Conservation (phyloP, 2,329 filamentous ascomycete species). For the Allantophomopsis cytisporea region DNA sequence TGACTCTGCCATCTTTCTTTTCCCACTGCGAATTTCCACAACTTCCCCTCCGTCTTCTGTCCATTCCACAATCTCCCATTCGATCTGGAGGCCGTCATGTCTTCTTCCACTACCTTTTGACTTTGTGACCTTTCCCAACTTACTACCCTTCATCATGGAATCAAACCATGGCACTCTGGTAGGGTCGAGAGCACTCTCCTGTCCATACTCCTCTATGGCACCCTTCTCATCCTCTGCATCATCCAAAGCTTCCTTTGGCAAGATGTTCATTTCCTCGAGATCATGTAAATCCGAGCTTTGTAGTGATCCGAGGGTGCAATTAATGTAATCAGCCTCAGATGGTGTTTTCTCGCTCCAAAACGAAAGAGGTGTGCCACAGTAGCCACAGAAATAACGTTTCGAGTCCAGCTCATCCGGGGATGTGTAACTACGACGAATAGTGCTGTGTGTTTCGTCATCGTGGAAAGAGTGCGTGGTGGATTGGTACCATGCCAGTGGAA, state of each 20-base stretch:
- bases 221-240: conserved; percentile 15
- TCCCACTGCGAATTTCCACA: conserved; percentile 1
- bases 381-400: conserved; percentile 78
- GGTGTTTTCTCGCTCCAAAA: conserved; percentile 68
- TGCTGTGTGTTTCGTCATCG: conserved; percentile 58
- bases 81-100: conserved; percentile 49
- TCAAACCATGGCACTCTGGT: conserved; percentile 70
- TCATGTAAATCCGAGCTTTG: conserved; percentile 54
- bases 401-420: conserved; percentile 37
- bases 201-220: conserved; percentile 15
- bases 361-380: conserved; percentile 74
- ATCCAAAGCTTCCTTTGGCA: conserved; percentile 34
- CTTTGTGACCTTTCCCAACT: conserved; percentile 53
- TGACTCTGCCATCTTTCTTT: background rate
- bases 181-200: conserved; percentile 14
- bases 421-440: conserved; percentile 55
- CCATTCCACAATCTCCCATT: conserved; percentile 80
- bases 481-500: conserved; percentile 71
- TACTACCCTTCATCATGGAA: conserved; percentile 62
- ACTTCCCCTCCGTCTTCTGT: conserved; percentile 31
- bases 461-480: conserved; percentile 64
- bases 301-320: conserved; percentile 69
- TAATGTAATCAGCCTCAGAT: conserved; percentile 65
- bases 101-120: conserved; percentile 38
- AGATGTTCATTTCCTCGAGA: conserved; percentile 62